phyloP scores from a whole-genome alignment of 148 eudicot species.

The Polygonum aviculare region DNA sequence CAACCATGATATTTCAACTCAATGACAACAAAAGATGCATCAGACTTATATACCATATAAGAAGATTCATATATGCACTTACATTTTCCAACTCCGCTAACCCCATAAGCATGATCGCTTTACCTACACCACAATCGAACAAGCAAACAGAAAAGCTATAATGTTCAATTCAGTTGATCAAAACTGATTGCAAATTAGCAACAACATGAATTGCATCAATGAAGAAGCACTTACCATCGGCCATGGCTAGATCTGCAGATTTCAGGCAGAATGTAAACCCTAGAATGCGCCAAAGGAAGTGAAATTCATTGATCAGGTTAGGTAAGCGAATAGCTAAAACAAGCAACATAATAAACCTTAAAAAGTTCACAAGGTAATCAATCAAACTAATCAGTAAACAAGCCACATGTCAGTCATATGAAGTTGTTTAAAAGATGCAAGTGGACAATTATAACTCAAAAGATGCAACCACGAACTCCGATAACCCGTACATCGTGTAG shows the following conservation, averaged over 20 bases:
- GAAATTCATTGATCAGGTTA: too few species aligned
- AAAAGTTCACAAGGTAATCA: background rate
- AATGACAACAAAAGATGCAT: background rate
- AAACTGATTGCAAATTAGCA: too few species aligned
- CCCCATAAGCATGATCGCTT: conserved; percentile 75
- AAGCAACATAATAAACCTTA: background rate
- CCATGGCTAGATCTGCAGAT: background rate
- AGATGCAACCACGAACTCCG: too few species aligned
- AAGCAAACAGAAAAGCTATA: background rate
- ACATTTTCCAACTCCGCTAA: conserved; percentile 93
- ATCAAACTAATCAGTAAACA: background rate
- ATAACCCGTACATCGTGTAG: too few species aligned
- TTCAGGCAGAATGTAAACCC: too few species aligned
- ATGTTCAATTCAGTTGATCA: background rate
- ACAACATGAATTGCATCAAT: background rate
- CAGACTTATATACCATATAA: background rate
- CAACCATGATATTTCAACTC: background rate
- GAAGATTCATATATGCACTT: conserved; percentile 19
- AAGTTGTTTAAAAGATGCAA: background rate
- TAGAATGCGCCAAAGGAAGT: conserved; percentile 51
- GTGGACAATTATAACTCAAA: background rate
- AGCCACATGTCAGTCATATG: too few species aligned
- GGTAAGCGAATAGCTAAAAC: background rate
- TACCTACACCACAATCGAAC: conserved; percentile 33
- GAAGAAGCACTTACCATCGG: background rate